Conservation (phyloP, 2,329 filamentous ascomycete genomes). For the Trichoderma arundinaceum region DNA sequence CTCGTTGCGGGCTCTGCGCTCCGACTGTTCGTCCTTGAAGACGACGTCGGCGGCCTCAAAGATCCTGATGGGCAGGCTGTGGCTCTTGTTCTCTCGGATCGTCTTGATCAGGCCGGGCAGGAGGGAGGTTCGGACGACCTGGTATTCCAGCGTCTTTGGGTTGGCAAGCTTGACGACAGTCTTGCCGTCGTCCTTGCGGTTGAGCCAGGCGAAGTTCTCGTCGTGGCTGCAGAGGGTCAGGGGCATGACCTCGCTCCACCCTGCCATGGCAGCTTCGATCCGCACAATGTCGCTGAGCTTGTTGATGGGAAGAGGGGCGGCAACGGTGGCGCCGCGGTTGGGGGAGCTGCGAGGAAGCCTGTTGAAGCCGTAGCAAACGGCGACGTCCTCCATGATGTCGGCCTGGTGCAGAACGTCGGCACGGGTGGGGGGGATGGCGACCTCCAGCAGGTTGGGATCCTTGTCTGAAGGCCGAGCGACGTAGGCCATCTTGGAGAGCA, state of each 20-base stretch:
- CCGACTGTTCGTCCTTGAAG: slow-evolving; percentile 80
- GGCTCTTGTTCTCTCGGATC: slow-evolving; percentile 89
- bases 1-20: slow-evolving; percentile 91
- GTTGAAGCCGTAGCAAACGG: slow-evolving; percentile 97
- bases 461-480: slow-evolving; percentile 75
- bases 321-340: slow-evolving; percentile 83
- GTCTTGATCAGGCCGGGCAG: slow-evolving; percentile 91
- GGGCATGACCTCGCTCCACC: slow-evolving; percentile 95
- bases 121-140: slow-evolving; percentile 86
- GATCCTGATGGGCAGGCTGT: slow-evolving; percentile 86
- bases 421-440: slow-evolving; percentile 84
- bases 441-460: slow-evolving; percentile 74
- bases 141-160: slow-evolving; percentile 91
- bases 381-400: slow-evolving; percentile 98
- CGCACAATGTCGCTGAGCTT: slow-evolving; percentile 93
- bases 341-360: slow-evolving; percentile 86
- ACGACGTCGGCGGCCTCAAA: slow-evolving; percentile 91
- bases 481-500: slow-evolving; percentile 89
- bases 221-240: slow-evolving; percentile 96
- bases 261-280: slow-evolving; percentile 86
- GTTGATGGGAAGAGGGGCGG: slow-evolving; percentile 87
- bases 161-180: slow-evolving; percentile 86
- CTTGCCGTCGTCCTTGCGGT: slow-evolving; percentile 83
- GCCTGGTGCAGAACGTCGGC: slow-evolving; percentile 96
- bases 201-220: slow-evolving; percentile 96